Evolutionary conservation across 2,329 filamentous ascomycete genomes (phyloP), one percentile per base, ranked within the genome.

Genomic region (Xylariaceae sp.): DNA sequence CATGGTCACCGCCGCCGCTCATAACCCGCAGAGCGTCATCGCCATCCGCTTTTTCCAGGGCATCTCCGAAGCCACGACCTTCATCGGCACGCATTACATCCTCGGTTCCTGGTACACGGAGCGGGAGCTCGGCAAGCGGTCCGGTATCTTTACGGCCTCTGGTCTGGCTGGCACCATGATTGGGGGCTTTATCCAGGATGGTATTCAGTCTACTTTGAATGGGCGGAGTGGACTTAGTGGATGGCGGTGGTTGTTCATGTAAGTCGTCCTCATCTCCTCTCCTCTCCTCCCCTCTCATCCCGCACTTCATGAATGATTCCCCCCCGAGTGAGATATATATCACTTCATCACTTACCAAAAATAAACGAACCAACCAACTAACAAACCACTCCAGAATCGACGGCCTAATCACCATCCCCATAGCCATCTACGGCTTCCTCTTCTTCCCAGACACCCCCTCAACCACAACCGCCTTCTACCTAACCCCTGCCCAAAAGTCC

Each of bases 141-240:
- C 74, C 31, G 81, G 80, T 6, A 77, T 86, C 50, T 85, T 85
- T 65, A 83, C 80, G 1, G 76, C 79, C 1, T 80, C 78, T 1
- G 81, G 81, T 0, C 71, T 84, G 1, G 80, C 79, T 0, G 83
- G 81, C 0, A 83, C 78, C 0, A 80, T 85, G 76, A 80, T 86
- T 50, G 77, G 78, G 9, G 83, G 83, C 1, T 83, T 84, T 65
- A 78, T 86, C 53, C 81, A 85, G 64, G 79, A 77, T 0, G 80
- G 78, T 34, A 76, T 77, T 47, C 67, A 76, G 61, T 66, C 71
- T 29, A 72, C 72, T 9, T 63, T 74, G 52, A 62, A 83, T 54
- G 77, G 79, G 1, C 65, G 73, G 3, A 65, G 70, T 47, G 79
- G 79, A 1, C 70, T 83, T 2, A 69, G 71, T 4, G 80, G 79